Evolutionary conservation across 192 early-diverging fungal genomes (phyloP).

Genomic region (Coemansia sp.): DNA sequence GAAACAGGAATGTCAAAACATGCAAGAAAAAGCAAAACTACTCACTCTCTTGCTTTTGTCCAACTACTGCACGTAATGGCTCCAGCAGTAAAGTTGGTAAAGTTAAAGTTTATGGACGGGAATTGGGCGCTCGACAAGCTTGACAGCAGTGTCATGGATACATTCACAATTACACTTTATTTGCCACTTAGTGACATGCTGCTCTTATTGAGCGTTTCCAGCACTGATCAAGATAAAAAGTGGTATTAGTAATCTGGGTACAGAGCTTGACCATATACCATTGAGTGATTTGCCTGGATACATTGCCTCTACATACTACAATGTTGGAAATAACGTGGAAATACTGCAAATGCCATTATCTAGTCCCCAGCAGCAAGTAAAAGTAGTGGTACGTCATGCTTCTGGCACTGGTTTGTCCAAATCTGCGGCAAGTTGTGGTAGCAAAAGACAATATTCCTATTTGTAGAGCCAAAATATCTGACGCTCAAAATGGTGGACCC

Average conservation of each 20-base stretch:
- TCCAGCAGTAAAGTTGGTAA: neutral
- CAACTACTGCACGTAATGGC: neutral
- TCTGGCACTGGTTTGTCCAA: neutral
- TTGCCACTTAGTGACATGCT: neutral
- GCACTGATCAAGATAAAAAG: neutral
- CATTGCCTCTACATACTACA: neutral
- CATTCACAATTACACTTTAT: neutral
- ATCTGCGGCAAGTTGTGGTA: neutral
- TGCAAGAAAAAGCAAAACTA: neutral
- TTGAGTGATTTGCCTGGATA: neutral
- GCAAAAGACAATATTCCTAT: neutral
- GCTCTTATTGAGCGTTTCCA: neutral
- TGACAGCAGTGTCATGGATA: neutral
- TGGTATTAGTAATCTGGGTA: neutral
- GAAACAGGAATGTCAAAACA: neutral
- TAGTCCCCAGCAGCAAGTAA: neutral
- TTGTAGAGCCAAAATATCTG: neutral
- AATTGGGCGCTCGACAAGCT: neutral
- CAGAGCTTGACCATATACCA: neutral
- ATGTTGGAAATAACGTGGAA: neutral
- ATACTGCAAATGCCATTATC: neutral
- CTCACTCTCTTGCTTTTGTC: neutral
- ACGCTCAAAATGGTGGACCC: neutral
- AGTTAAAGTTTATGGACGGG: neutral
- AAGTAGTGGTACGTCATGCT: neutral